These are phyloP conservation scores for Tolypocladium amazonense DNA, from an alignment of 2,329 filamentous ascomycete species.

Conservation along the genomic window DNA sequence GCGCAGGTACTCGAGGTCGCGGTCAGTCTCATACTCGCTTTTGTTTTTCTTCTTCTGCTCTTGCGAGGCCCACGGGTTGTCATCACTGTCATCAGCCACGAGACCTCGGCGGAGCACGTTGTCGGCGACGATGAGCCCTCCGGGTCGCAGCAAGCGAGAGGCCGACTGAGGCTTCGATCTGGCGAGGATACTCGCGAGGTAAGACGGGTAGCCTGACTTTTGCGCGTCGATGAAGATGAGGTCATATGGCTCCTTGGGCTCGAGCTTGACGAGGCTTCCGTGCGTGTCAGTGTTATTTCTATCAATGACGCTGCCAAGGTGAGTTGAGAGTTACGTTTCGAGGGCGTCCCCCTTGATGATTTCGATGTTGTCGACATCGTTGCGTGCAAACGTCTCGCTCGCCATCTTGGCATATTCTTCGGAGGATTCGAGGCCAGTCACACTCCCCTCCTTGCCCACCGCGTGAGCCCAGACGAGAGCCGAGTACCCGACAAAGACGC, in stretches of 20 bases:
- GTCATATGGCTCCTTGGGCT: constrained; percentile 31
- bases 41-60: constrained; percentile 3
- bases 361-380: constrained; percentile 28
- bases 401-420: constrained; percentile 28
- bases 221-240: constrained; percentile 40
- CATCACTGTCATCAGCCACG: constrained; percentile 26
- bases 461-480: constrained; percentile 29
- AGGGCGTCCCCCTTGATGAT: constrained; percentile 31
- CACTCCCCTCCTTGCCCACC: constrained; percentile 17
- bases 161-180: constrained; percentile 22
- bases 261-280: constrained; percentile 20
- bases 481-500: constrained; percentile 31
- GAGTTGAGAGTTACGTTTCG: constrained; percentile 23
- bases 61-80: constrained; percentile 19
- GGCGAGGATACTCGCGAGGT: constrained; percentile 29
- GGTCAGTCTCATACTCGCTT: constrained; percentile 10
- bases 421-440: constrained; percentile 29
- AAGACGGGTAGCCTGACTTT: constrained; percentile 34
- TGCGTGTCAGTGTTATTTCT: neutral
- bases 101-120: constrained; percentile 36
- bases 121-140: constrained; percentile 38
- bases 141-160: constrained; percentile 28
- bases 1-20: constrained; percentile 12
- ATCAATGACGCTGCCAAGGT: neutral
- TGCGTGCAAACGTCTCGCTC: constrained; percentile 21